phyloP scores from a whole-genome alignment of 2,329 filamentous ascomycete species.

The Lecanicillium sp. region DNA sequence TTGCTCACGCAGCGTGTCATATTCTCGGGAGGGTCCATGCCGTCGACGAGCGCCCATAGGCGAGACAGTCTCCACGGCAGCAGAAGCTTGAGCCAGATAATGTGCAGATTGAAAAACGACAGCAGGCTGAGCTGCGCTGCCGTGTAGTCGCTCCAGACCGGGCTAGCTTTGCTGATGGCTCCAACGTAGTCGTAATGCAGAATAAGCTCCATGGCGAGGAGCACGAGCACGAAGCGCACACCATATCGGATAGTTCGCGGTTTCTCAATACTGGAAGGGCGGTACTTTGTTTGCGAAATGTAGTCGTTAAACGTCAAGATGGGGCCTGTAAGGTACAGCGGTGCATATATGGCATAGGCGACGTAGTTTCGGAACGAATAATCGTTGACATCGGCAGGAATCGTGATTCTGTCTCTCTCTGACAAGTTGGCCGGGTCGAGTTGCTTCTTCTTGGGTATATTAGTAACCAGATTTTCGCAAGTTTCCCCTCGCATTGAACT shows the following conservation, averaged over 20 bases:
- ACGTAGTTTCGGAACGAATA: constrained; percentile 83
- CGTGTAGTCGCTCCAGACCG: constrained; percentile 77
- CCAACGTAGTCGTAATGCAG: constrained; percentile 91
- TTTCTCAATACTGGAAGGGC: constrained; percentile 61
- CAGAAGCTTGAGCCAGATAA: constrained; percentile 96
- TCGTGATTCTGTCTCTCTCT: constrained; percentile 77
- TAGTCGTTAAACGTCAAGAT: constrained; percentile 99
- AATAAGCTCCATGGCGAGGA: constrained; percentile 86
- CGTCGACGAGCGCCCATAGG: constrained; percentile 87
- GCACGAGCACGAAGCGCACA: constrained; percentile 70
- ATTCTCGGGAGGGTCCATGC: constrained; percentile 93
- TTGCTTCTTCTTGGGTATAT: constrained; percentile 90
- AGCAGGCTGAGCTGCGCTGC: constrained; percentile 83
- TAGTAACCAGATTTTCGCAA: constrained; percentile 40
- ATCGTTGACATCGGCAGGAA: constrained; percentile 64
- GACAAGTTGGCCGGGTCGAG: constrained; percentile 81
- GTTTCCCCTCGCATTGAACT: constrained; percentile 11
- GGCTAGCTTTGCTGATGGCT: constrained; percentile 77
- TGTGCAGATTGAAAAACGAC: constrained; percentile 91
- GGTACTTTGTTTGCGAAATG: constrained; percentile 76
- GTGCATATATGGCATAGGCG: constrained; percentile 84
- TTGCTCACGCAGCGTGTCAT: constrained; percentile 96
- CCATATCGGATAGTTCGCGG: constrained; percentile 73
- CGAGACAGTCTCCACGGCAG: constrained; percentile 98
- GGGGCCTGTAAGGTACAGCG: constrained; percentile 85